A percentile compares a stretch with the other conserved stretches of the same genome.
These are phyloP conservation scores for Torulaspora maleeae DNA, from an alignment of 805 yeast species.

Conservation along the genomic window DNA sequence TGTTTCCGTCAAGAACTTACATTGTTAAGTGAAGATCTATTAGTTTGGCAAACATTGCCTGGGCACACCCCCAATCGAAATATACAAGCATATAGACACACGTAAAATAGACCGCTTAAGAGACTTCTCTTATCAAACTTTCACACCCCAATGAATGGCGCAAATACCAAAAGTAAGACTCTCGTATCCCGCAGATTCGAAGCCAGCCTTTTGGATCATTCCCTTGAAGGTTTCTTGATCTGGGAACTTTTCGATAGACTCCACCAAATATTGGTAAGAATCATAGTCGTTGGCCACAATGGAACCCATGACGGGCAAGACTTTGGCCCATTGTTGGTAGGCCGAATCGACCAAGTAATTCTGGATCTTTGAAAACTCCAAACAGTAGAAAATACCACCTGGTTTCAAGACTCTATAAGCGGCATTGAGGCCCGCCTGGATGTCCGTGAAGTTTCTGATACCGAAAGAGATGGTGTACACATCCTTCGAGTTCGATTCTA, in stretches of 20 bases:
- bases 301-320: slow-evolving; percentile 92
- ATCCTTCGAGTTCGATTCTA: slow-evolving; percentile 84
- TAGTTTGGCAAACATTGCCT: neutral
- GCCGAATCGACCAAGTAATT: slow-evolving; percentile 67
- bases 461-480: slow-evolving; percentile 96
- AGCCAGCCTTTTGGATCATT: slow-evolving; percentile 95
- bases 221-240: slow-evolving; percentile 82
- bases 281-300: slow-evolving; percentile 92
- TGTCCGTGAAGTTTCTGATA: slow-evolving; percentile 91
- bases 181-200: slow-evolving; percentile 90
- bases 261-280: slow-evolving; percentile 93
- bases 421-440: slow-evolving; percentile 90
- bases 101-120: neutral
- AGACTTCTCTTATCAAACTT: slow-evolving; percentile 44
- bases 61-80: slow-evolving; percentile 3
- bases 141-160: slow-evolving; percentile 92
- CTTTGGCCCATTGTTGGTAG: slow-evolving; percentile 83
- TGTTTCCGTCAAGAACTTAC: slow-evolving; percentile 36
- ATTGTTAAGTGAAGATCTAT: slow-evolving; percentile 3
- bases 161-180: slow-evolving; percentile 92
- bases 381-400: slow-evolving; percentile 95
- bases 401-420: slow-evolving; percentile 95
- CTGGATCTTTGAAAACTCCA: slow-evolving; percentile 90
- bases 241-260: slow-evolving; percentile 88
- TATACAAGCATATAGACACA: slow-evolving; percentile 6